These are phyloP conservation scores for Spathaspora girioi DNA, from an alignment of 805 yeast genomes.

Conservation along the genomic window DNA sequence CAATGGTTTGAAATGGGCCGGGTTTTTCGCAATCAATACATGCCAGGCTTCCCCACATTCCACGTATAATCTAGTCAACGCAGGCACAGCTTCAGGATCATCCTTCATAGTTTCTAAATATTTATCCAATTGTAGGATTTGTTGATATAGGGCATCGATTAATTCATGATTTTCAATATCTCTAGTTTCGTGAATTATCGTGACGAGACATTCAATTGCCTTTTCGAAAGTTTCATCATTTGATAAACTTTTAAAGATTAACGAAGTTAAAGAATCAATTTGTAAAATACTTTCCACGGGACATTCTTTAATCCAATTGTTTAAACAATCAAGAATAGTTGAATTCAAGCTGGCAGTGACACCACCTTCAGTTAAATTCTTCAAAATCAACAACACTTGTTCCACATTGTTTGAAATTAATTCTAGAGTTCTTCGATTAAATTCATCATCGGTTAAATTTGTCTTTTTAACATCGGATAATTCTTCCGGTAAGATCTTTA, in stretches of 20 bases:
- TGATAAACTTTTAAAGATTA: slow-evolving; percentile 60
- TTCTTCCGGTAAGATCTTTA: slow-evolving; percentile 90
- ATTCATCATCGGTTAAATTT: slow-evolving; percentile 79
- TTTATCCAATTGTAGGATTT: slow-evolving; percentile 59
- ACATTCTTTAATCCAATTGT: slow-evolving; percentile 88
- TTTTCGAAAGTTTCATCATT: slow-evolving; percentile 74
- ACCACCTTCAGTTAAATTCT: slow-evolving; percentile 35
- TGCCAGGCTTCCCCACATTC: slow-evolving; percentile 98
- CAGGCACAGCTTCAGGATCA: slow-evolving; percentile 65
- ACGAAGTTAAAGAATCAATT: slow-evolving; percentile 58
- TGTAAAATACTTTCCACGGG: slow-evolving; percentile 68
- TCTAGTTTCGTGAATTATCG: slow-evolving; percentile 76
- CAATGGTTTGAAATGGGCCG: slow-evolving; percentile 65
- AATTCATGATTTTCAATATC: slow-evolving; percentile 65
- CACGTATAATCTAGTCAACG: slow-evolving; percentile 72
- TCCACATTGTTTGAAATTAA: slow-evolving; percentile 66
- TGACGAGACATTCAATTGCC: slow-evolving; percentile 80
- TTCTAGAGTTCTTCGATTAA: slow-evolving; percentile 56
- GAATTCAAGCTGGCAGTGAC: slow-evolving; percentile 13
- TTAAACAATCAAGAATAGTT: slow-evolving; percentile 67
- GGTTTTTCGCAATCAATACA: slow-evolving; percentile 70
- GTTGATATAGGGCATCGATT: slow-evolving; percentile 64
- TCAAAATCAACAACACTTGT: slow-evolving; percentile 60
- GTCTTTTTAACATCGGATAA: slow-evolving; percentile 71
- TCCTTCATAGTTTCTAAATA: slow-evolving; percentile 35